Base-by-base conservation (phyloP, 2,329 filamentous ascomycete genomes). In the Xylariaceae sp. region DNA sequence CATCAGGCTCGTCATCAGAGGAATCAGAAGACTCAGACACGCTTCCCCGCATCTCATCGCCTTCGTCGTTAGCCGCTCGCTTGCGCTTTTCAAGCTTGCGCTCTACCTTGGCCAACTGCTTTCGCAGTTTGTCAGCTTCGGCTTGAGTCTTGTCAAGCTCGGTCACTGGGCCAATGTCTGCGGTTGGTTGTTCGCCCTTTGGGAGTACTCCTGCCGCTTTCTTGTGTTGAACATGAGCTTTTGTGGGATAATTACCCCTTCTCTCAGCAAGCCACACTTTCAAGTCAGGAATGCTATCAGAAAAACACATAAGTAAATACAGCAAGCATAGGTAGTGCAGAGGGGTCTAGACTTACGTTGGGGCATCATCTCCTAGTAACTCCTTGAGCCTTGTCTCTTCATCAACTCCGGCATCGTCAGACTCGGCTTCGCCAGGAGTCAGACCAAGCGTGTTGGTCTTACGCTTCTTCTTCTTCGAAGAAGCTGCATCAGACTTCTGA, bases 221-320 rank as follows among this genome's bases (percentile, higher is more conserved):
- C 63, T 78, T 87, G 49, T 79, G 79, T 46, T 79, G 74, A 47
- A 81, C 69, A 41, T 87, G 81, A 44, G 79, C 79, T 60, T 80
- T 79, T 2, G 90, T 96, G 2, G 91, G 91, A 60, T 79, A 97
- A 38, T 84, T 83, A 50, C 80, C 84, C 59, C 76, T 85, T 44
- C 91, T 81, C 62, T 95, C 89, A 37, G 81, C 81, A 48, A 94
- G 79, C 81, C 89, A 97, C 6, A 80, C 78, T 18, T 80, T 76
- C 41, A 96, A 74, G 57, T 96, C 89, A 44, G 78, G 78, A 13
- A 78, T 69, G 43, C 75, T 80, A 41, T 19, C 16, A 32, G 48
- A 19, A 35, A 51, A 38, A 33, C 38, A 38, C 26, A 34, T 47
- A 19, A 41, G 32, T 28, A 30, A 34, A 40, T 32, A 22, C 17